Evolutionary conservation across 1,139 yeast species (phyloP).

Genomic region (Pichia sp.): DNA sequence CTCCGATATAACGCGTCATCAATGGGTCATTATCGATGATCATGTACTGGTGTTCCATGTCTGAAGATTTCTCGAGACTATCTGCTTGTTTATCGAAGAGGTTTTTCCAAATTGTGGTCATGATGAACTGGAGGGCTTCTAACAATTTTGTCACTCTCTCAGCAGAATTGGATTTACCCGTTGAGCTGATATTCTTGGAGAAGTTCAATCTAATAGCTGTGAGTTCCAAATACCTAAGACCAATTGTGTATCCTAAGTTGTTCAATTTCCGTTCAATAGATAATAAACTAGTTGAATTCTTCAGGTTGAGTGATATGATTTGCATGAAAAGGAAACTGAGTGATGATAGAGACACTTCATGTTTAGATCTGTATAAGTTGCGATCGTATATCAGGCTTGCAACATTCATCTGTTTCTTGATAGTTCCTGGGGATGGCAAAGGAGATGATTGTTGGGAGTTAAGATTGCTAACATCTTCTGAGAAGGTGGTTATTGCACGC

Average conservation of each 20-base stretch:
- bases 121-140: slow-evolving; percentile 78
- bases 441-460: slow-evolving; percentile 6
- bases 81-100: slow-evolving; percentile 81
- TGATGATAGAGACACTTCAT: slow-evolving; percentile 61
- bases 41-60: slow-evolving; percentile 73
- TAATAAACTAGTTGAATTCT: slow-evolving; percentile 58
- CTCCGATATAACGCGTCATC: slow-evolving; percentile 67
- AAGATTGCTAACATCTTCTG: too few species aligned
- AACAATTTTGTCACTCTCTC: slow-evolving; percentile 68
- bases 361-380: slow-evolving; percentile 54
- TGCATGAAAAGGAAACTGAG: slow-evolving; percentile 69
- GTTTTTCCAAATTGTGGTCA: slow-evolving; percentile 74
- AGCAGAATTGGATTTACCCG: slow-evolving; percentile 58
- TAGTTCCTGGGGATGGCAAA: slow-evolving; percentile 7
- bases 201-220: slow-evolving; percentile 45
- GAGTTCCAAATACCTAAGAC: slow-evolving; percentile 52
- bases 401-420: slow-evolving; percentile 10
- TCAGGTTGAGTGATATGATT: slow-evolving; percentile 49
- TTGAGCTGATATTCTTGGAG: slow-evolving; percentile 38
- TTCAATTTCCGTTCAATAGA: slow-evolving; percentile 73
- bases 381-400: slow-evolving; percentile 53
- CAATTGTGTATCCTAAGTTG: slow-evolving; percentile 68
- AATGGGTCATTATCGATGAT: slow-evolving; percentile 79
- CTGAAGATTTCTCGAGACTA: slow-evolving; percentile 82
- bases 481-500: not conserved